Evolutionary conservation across 2,329 filamentous ascomycete species (phyloP), one percentile per base, ranked within the genome.

Genomic region (Fusarium sp.): DNA sequence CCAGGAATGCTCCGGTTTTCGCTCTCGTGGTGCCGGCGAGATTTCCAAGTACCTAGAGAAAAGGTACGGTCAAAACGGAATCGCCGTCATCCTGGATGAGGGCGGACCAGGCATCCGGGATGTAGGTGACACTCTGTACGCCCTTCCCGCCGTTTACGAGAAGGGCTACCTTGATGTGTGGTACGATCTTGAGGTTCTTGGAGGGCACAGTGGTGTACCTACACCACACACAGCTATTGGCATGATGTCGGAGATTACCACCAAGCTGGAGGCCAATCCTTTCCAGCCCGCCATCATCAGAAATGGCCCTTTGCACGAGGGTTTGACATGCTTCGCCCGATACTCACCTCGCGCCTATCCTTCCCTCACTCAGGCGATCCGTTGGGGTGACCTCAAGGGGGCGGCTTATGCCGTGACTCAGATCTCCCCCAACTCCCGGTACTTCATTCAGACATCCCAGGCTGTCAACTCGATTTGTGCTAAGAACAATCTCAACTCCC

Each of bases 221-320:
- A 87, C 88, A 8, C 85, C 88, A 1, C 90, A 93, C 80, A 93
- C 91, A 0, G 89, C 89, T 16, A 93, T 93, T 66, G 92, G 92
- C 5, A 90, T 93, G 69, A 85, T 92, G 70, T 85, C 89, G 13
- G 90, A 93, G 75, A 87, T 93, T 50, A 87, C 93, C 67, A 85
- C 86, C n/a, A 79, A 85, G 22, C 87, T 94, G 8, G 92, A 93
- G 78, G 80, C 83, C 1, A 83, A 88, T 56, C 84, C 88, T 0
- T 92, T 89, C 79, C 80, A 84, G 3, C 87, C 89, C 0, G 2
- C 66, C 2, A 69, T 83, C 16, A 82, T 84, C 11, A 80, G 85
- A 6, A 80, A 85, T 14, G 88, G 89, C 59, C 89, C 90, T 0
- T 85, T 89, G 22, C 84, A 90, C 67, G 81, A 85, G 38, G 83